Evolutionary conservation across 495 filamentous ascomycete genomes (phyloP).

Genomic region (Trypethelium eluteriae): DNA sequence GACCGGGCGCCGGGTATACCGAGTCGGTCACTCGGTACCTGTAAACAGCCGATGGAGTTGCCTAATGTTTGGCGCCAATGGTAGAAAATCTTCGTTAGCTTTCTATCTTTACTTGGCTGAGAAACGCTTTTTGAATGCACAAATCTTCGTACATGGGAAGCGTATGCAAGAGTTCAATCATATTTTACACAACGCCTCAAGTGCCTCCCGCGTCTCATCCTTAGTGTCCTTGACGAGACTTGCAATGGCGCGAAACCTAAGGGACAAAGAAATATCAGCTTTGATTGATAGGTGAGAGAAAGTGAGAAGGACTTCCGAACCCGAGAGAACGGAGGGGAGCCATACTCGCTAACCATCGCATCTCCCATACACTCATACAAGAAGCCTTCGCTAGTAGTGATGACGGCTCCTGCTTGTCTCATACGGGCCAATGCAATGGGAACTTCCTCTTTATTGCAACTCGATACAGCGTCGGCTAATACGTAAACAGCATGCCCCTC

Average conservation of each 20-base stretch:
- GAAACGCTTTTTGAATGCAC: background rate
- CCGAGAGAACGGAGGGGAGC: slow-evolving; percentile 12
- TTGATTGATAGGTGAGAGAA: background rate
- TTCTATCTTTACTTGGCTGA: too few species aligned
- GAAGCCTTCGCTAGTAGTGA: slow-evolving; percentile 87
- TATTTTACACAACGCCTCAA: slow-evolving; percentile 26
- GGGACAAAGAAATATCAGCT: background rate
- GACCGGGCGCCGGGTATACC: too few species aligned
- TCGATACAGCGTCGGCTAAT: slow-evolving; percentile 84
- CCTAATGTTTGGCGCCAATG: too few species aligned
- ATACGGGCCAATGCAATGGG: slow-evolving; percentile 69
- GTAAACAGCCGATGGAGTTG: too few species aligned
- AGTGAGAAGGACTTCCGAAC: background rate
- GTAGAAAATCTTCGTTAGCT: too few species aligned
- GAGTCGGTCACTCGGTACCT: too few species aligned
- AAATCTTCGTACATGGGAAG: background rate
- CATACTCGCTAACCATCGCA: slow-evolving; percentile 57
- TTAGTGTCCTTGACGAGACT: slow-evolving; percentile 65
- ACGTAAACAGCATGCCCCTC: slow-evolving; percentile 78
- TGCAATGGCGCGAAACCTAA: slow-evolving; percentile 59
- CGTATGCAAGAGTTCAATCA: background rate
- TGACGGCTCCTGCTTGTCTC: slow-evolving; percentile 63
- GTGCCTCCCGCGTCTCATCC: slow-evolving; percentile 30
- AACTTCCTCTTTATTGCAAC: slow-evolving; percentile 74
- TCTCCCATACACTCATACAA: slow-evolving; percentile 92